These are phyloP conservation scores for Xanthoconium separans DNA, from an alignment of 1,284 basidiomycete species.

Conservation along the genomic window DNA sequence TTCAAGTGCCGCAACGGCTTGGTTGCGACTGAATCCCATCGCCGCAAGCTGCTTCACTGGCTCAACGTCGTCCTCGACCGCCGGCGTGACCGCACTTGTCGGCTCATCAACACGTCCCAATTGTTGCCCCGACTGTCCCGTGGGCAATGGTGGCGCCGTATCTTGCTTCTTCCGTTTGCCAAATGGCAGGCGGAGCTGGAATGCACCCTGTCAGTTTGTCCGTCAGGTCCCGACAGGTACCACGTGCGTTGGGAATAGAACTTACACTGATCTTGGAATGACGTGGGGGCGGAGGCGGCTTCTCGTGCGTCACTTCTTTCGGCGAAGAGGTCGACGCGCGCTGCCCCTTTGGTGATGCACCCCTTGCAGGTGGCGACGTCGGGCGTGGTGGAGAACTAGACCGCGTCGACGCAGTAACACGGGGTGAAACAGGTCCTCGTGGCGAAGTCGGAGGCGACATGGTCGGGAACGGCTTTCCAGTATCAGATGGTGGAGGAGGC, in stretches of 20 bases:
- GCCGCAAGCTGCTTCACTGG: constrained; percentile 72
- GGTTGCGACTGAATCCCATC: constrained; percentile 83
- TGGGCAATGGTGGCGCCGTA: constrained; percentile 44
- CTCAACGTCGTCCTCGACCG: constrained; percentile 71
- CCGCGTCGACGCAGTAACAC: constrained; percentile 30
- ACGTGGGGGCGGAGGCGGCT: constrained; percentile 47
- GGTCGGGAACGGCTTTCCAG: constrained; percentile 24
- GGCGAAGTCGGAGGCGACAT: constrained; percentile 38
- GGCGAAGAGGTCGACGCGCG: constrained; percentile 56
- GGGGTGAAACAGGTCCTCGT: constrained; percentile 35
- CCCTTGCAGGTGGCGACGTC: constrained; percentile 52
- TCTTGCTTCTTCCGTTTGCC: constrained; percentile 71
- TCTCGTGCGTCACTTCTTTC: constrained; percentile 48
- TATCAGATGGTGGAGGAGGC: constrained; percentile 29
- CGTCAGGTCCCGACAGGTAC: background rate
- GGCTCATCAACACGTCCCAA: constrained; percentile 50
- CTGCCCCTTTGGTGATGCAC: constrained; percentile 52
- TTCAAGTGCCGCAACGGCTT: constrained; percentile 77
- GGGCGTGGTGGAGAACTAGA: constrained; percentile 45
- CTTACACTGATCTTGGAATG: constrained; percentile 76
- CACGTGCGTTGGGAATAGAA: constrained; percentile 18
- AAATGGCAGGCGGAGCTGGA: constrained; percentile 75
- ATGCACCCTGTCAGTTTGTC: constrained; percentile 10
- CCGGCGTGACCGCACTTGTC: constrained; percentile 41
- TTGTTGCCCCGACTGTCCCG: constrained; percentile 41